Percentiles rank a stretch among this genome's conserved stretches.
phyloP scores from a whole-genome alignment of 768 basidiomycete species.

The Russula ochroleuca region DNA sequence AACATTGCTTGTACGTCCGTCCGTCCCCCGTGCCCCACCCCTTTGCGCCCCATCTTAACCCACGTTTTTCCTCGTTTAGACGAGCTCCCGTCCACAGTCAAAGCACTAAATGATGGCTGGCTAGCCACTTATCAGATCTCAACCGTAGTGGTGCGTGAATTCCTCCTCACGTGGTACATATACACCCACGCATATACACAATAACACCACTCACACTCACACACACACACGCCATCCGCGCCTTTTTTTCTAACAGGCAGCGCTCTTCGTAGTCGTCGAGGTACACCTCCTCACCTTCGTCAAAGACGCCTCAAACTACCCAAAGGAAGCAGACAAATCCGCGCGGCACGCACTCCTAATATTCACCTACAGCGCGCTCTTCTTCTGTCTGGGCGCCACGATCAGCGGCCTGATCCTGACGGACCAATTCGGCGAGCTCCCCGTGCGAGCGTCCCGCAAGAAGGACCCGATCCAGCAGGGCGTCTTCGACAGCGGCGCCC shows the following conservation, averaged over 20 bases:
- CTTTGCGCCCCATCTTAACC: background rate
- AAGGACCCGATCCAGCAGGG: constrained; percentile 15
- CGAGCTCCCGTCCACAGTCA: constrained; percentile 25
- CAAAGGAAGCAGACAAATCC: background rate
- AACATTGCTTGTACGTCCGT: constrained; percentile 26
- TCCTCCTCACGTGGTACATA: background rate
- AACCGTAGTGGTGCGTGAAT: constrained; percentile 13
- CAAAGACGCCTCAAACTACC: constrained; percentile 7
- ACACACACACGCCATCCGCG: background rate
- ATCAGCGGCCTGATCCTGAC: constrained; percentile 25
- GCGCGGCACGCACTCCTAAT: constrained; percentile 17
- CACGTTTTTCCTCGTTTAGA: constrained; percentile 8
- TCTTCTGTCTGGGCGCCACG: constrained; percentile 24
- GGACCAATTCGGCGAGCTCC: constrained; percentile 24
- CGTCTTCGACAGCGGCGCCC: constrained; percentile 17
- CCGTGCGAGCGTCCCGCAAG: constrained; percentile 21
- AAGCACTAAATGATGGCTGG: constrained; percentile 25
- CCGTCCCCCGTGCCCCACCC: background rate
- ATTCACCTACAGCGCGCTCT: constrained; percentile 26
- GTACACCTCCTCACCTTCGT: constrained; percentile 22
- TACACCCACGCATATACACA: background rate
- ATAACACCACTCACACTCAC: background rate
- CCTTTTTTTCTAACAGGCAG: constrained; percentile 22
- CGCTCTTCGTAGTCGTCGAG: constrained; percentile 19
- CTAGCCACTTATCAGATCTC: constrained; percentile 24